These are phyloP conservation scores for Beauveria sp. DNA, from an alignment of 2,329 filamentous ascomycete species.

Conservation along the genomic window DNA sequence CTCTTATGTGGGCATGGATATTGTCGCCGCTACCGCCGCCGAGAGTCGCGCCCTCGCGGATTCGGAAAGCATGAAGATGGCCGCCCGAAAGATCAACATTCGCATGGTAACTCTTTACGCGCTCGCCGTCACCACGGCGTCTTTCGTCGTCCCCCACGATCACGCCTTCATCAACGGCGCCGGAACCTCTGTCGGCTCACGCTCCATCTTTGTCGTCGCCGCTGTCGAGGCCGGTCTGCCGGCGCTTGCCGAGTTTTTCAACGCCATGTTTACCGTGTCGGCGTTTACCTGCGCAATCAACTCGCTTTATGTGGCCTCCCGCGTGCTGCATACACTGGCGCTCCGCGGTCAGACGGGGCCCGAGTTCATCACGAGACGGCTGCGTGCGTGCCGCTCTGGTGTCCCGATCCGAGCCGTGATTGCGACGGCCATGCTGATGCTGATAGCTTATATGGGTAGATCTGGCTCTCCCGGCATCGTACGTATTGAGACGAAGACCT, in stretches of 20 bases:
- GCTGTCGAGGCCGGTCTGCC: conserved; percentile 29
- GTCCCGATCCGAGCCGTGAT: conserved; percentile 31
- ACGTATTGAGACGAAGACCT: conserved; percentile 12
- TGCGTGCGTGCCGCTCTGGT: conserved; percentile 28
- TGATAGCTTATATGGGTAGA: conserved; percentile 31
- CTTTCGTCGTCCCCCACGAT: conserved; percentile 28
- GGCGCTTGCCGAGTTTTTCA: conserved; percentile 28
- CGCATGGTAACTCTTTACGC: conserved; percentile 25
- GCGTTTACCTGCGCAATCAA: conserved; percentile 31
- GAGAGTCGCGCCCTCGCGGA: conserved; percentile 27
- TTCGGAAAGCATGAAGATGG: conserved; percentile 33
- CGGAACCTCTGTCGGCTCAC: conserved; percentile 25
- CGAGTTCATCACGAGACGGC: conserved; percentile 30
- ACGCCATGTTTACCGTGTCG: conserved; percentile 30
- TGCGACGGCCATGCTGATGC: conserved; percentile 30
- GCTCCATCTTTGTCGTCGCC: conserved; percentile 29
- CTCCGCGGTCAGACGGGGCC: conserved; percentile 29
- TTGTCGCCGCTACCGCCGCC: conserved; percentile 29
- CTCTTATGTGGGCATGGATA: conserved; percentile 31
- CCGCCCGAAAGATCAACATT: conserved; percentile 29
- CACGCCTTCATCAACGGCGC: conserved; percentile 33
- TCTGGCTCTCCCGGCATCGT: conserved; percentile 28
- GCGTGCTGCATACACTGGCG: conserved; percentile 30
- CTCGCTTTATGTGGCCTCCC: conserved; percentile 28
- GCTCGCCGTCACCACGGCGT: conserved; percentile 19